Evolutionary conservation across 164 flowering plant genomes (phyloP), one percentile per base, ranked within the genome.

Genomic region (Aristolochia californica): DNA sequence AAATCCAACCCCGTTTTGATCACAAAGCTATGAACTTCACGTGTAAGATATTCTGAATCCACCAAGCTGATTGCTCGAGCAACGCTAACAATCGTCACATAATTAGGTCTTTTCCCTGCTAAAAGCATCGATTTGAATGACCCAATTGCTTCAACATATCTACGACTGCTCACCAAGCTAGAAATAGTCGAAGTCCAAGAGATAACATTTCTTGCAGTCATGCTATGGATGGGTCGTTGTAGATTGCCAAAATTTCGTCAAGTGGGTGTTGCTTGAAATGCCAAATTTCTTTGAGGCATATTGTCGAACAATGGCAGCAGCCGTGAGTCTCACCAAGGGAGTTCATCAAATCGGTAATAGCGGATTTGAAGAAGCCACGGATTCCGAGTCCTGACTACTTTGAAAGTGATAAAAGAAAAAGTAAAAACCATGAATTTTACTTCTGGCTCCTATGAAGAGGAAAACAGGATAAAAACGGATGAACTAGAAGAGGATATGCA

Each of bases 1-100:
- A 60, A 52, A 17, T 66, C 77, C 43, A 81, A 70, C 44, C 87
- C 90, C 58, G 65, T 62, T 68, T 70, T 78, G 26, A 80, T 53
- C 43, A 71, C 68, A 57, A 70, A 49, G 9, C 74, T 77, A 55
- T 81, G 87, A 57, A 76, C 55, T 58, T 16, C 73, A 63, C 34
- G 13, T 3, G 62, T 44, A 61, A 62, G 38, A 28, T 55, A 49
- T 55, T 55, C 56, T 18, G 59, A 64, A 26, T 18, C 40, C 48
- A 70, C 44, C 2, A 48, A 62, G 21, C 62, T 58, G 34, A 62
- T 14, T 9, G 83, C 80, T 22, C 64, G 66, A 43, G 80, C 65
- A 3, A 72, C 60, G 13, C 75, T 72, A 66, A 80, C 47, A 12
- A 77, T 4, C 0, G 81, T 80, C 56, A 74, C 81, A 30, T 59